phyloP scores from a whole-genome alignment of 768 basidiomycete genomes.

The Ephemerocybe angulata region DNA sequence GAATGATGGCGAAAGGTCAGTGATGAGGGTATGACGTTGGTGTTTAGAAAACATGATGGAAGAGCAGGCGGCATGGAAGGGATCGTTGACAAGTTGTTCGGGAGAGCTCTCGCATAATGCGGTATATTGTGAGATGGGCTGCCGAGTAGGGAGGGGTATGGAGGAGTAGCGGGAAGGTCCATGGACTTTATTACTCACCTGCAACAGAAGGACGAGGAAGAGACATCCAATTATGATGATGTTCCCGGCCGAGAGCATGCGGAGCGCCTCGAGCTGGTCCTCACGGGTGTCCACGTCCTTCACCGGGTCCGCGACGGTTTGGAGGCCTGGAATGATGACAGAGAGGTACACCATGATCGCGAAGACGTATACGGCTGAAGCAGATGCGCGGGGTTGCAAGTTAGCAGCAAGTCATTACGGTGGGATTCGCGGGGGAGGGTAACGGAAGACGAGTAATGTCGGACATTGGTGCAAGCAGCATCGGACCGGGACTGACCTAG shows the following conservation, averaged over 20 bases:
- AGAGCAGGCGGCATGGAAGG: slow-evolving; percentile 1
- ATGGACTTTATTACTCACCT: slow-evolving; percentile 46
- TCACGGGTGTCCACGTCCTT: slow-evolving; percentile 50
- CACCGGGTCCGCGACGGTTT: slow-evolving; percentile 66
- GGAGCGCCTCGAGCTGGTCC: slow-evolving; percentile 76
- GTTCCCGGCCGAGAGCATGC: slow-evolving; percentile 82
- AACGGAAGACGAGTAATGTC: too few relatives aligned
- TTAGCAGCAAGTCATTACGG: background rate
- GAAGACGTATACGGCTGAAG: slow-evolving; percentile 69
- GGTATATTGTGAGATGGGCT: too few relatives aligned
- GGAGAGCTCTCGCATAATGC: too few relatives aligned
- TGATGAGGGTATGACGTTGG: background rate
- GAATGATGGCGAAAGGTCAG: slow-evolving; percentile 7
- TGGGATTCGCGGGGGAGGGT: too few relatives aligned
- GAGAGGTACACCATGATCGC: slow-evolving; percentile 76
- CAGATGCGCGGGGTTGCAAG: background rate
- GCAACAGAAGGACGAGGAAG: slow-evolving; percentile 60
- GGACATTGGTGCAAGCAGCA: too few relatives aligned
- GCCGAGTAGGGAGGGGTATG: too few relatives aligned
- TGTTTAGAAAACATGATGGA: background rate
- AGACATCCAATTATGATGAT: slow-evolving; percentile 74
- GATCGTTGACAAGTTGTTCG: too few relatives aligned
- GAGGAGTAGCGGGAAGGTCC: too few relatives aligned
- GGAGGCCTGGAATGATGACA: slow-evolving; percentile 74
- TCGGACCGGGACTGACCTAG: slow-evolving; percentile 58